Evolutionary conservation across 2,329 filamentous ascomycete genomes (phyloP), one percentile per base, ranked within the genome.

Genomic region (Cladosporium sp.): DNA sequence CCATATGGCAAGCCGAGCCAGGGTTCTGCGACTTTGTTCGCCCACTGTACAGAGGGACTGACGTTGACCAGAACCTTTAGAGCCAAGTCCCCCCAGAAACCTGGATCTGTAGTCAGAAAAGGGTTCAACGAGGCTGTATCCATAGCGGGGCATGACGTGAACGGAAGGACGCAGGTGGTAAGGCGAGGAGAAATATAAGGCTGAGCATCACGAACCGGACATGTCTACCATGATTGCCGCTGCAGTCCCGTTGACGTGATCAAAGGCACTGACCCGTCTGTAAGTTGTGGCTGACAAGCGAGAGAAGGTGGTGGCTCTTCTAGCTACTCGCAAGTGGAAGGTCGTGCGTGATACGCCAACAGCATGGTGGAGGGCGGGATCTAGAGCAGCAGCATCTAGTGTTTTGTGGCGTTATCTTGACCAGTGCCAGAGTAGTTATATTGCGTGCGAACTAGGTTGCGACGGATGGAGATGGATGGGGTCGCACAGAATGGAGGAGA

Each of bases 1-100:
- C 74, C 74, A 62, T 76, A 76, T 2, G 75, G 75, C 11, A 76
- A 70, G 26, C 75, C 75, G 34, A 71, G 71, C 64, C 71, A 73
- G 26, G 71, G 73, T 58, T 74, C 74, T 32, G 72, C 69, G n/a
- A 74, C 67, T 54, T 68, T 66, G 47, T 74, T 74, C 4, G 74
- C 74, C 74, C 73, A 76, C n/a, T 73, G 70, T 26, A 71, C 69
- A 34, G 74, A 76, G 12, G 74, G 73, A 52, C 68, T 75, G 57
- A 74, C 67, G 44, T 74, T 72, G 66, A 74, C 69, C 58, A 71
- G 72, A 15, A 67, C 69, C 55, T 70, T 71, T 57, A 72, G 63
- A 60, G 72, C 72, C n/a, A 74, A 66, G 61, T 75, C 73, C 55
- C 73, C 71, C 73, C 72, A 74, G 36, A 68, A 72, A 61, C 69